These are phyloP conservation scores for Ampelocalamus luodianensis DNA, from an alignment of 176 grass and related monocot species.

Conservation along the genomic window DNA sequence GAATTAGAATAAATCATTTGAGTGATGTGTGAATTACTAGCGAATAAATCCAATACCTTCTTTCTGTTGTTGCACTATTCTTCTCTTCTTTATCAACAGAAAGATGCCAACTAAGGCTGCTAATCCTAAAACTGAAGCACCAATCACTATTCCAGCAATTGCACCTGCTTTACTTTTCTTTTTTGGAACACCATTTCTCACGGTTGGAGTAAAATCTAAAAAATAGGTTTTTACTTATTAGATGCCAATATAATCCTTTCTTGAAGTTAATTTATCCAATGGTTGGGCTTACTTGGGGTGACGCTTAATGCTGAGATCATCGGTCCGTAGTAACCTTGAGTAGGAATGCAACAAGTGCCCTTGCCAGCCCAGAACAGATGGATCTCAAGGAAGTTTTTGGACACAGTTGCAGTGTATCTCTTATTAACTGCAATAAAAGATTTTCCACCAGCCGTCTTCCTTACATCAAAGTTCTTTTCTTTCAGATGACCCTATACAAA, in stretches of 20 bases:
- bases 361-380: too few species aligned
- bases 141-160: slow-evolving; percentile 57
- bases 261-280: not conserved
- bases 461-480: too few species aligned
- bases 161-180: slow-evolving; percentile 44
- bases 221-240: slow-evolving; percentile 12
- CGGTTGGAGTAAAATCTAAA: slow-evolving; percentile 78
- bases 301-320: slow-evolving; percentile 72
- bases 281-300: slow-evolving; percentile 51
- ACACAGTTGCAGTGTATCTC: too few species aligned
- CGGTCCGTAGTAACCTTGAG: slow-evolving; percentile 10
- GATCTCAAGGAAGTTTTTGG: too few species aligned
- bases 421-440: too few species aligned
- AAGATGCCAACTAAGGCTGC: slow-evolving; percentile 43
- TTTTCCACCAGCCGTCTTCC: too few species aligned
- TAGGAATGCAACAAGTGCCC: too few species aligned
- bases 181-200: slow-evolving; percentile 51
- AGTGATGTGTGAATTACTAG: too few species aligned
- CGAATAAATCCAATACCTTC: not conserved
- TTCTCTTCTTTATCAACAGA: slow-evolving; percentile 51
- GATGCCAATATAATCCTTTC: not conserved
- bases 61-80: slow-evolving; percentile 25
- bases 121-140: slow-evolving; percentile 33
- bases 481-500: too few species aligned
- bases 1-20: too few species aligned